Base-by-base conservation (phyloP, 306 rosid species). In the Pyrus pyrifolia region DNA sequence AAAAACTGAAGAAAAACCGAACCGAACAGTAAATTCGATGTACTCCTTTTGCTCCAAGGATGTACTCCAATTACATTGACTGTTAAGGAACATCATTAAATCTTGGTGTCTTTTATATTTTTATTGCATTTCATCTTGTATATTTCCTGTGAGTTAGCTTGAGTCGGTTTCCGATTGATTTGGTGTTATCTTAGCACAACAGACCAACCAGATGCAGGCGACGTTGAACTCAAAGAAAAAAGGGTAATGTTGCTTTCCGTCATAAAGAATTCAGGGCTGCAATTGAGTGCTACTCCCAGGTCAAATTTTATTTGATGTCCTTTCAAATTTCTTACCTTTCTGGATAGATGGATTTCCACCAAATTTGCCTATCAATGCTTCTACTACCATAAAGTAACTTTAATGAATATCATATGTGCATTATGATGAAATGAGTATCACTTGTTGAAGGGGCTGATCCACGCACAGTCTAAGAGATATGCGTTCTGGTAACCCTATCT, bases 131-230 rank as follows among this genome's bases (percentile, higher is more conserved):
- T 31, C 35, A 31, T 31, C 5, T 4, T 4, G 33, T 31, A 31
- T 31, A 31, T 31, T 31, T 31, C 27, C 27, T 25, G 6, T 31
- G 35, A 31, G 35, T 31, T 31, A 31, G 35, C 35, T 31, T 31
- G 35, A 31, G 35, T 31, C 4, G 35, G 35, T 31, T 31, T 31
- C 35, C 0, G 5, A 31, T 31, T 5, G 35, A 31, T 31, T 31
- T 31, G 35, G 35, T 31, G 35, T 31, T 31, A 31, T 31, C 35
- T 31, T 31, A 31, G 35, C 35, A 4, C 35, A 33, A 33, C 6
- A 5, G 99, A 92, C 99, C 74, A 90, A 95, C 82, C 93, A 92
- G 86, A 89, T 95, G 97, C 97, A 95, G 86, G 97, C 92, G 66
- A 95, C 97, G 3, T 78, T 95, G 84, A 85, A 82, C 84, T 89